Evolutionary conservation across 768 basidiomycete genomes (phyloP).

Genomic region (Rossbeevera mucosa): DNA sequence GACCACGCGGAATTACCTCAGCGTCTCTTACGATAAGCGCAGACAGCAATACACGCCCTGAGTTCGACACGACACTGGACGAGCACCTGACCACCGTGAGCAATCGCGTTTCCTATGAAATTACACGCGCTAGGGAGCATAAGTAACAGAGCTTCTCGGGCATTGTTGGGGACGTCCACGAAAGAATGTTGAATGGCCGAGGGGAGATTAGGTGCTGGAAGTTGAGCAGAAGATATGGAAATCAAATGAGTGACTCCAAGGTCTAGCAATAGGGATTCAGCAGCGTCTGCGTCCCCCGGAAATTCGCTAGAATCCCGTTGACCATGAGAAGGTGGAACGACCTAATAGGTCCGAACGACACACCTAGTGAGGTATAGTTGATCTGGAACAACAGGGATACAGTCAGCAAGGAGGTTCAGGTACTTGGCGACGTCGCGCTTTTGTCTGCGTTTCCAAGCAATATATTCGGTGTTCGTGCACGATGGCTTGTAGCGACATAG

Average conservation of each 20-base stretch:
- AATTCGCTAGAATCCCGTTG: conserved; percentile 42
- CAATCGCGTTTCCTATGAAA: conserved; percentile 42
- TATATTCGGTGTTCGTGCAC: conserved; percentile 41
- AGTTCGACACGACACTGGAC: conserved; percentile 53
- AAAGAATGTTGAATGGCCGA: conserved; percentile 37
- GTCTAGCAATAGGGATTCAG: conserved; percentile 46
- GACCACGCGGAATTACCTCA: neutral
- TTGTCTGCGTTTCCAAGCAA: conserved; percentile 55
- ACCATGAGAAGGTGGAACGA: neutral
- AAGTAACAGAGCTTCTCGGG: conserved; percentile 40
- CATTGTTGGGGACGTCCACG: conserved; percentile 37
- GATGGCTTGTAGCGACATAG: conserved; percentile 47
- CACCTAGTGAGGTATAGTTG: conserved; percentile 51
- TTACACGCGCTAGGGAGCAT: conserved; percentile 43
- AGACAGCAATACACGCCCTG: conserved; percentile 48
- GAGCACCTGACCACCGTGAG: conserved; percentile 43
- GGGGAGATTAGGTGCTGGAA: conserved; percentile 31
- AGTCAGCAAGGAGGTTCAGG: conserved; percentile 48
- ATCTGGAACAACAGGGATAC: conserved; percentile 46
- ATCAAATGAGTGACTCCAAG: conserved; percentile 51
- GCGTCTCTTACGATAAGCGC: conserved; percentile 45
- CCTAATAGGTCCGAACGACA: neutral
- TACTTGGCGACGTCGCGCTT: conserved; percentile 50
- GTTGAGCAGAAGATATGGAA: conserved; percentile 50
- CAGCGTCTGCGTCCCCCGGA: conserved; percentile 48